A percentile compares a stretch with the other conserved stretches of the same genome.
These are phyloP conservation scores for Acanthamoeba culbertsoni DNA, from an alignment of 208 protist genomes.

Conservation along the genomic window DNA sequence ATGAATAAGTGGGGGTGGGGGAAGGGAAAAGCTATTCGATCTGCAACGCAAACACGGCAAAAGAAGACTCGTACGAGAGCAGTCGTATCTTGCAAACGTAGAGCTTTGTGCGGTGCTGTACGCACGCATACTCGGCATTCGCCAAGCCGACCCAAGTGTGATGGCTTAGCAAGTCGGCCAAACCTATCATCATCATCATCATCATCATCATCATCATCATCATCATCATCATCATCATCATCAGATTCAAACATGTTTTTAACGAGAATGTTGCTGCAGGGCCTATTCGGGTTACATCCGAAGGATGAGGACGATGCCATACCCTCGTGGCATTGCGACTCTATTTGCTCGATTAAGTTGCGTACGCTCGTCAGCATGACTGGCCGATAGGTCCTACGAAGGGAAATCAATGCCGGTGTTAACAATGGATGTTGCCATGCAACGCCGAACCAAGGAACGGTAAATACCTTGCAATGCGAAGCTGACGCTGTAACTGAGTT, in stretches of 20 bases:
- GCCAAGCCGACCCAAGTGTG: conserved; percentile 61
- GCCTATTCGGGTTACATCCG: not conserved
- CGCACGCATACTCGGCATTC: not conserved
- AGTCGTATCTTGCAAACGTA: conserved; percentile 61
- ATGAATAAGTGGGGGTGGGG: not conserved
- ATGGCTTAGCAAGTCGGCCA: conserved; percentile 43
- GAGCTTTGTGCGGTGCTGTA: conserved; percentile 69
- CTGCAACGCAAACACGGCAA: not conserved
- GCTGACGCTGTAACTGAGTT: too few species aligned
- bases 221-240: not conserved
- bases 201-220: not conserved
- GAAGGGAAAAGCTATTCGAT: not conserved
- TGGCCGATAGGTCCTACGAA: conserved; percentile 12
- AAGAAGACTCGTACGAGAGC: not conserved
- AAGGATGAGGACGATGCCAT: not conserved
- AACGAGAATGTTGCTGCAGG: not conserved
- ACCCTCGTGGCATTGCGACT: conserved; percentile 33
- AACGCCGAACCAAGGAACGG: too few species aligned
- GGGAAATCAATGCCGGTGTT: not conserved
- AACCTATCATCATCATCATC: not conserved
- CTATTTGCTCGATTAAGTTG: conserved; percentile 2
- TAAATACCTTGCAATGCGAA: too few species aligned
- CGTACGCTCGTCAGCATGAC: conserved; percentile 54
- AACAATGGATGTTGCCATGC: not conserved
- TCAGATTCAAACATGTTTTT: not conserved